Conservation (phyloP, 177 flowering plant species). For the Vitis hybrid region DNA sequence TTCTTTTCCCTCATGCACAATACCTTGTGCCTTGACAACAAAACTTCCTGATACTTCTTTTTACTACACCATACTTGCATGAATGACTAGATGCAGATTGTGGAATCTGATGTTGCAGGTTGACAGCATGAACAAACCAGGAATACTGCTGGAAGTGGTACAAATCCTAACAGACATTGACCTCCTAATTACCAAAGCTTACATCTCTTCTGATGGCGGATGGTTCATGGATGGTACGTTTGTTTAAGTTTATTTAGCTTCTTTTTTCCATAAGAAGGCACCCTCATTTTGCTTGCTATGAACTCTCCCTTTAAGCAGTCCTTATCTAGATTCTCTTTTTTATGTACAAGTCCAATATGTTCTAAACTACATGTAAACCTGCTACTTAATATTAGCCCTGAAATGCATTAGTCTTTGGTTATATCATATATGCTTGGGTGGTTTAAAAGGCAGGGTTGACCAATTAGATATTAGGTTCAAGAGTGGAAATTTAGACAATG, state of each 20-base stretch:
- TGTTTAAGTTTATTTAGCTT: background rate
- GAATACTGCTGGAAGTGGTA: conserved; percentile 82
- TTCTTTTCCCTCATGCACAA: too few species aligned
- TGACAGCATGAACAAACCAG: conserved; percentile 84
- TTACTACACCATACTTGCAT: background rate
- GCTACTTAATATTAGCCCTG: too few species aligned
- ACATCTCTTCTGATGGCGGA: conserved; percentile 89
- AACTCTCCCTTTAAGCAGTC: background rate
- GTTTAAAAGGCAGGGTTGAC: background rate
- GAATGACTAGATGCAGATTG: background rate
- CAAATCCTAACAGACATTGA: conserved; percentile 81
- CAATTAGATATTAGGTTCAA: background rate
- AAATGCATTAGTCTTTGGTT: too few species aligned
- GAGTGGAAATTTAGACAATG: background rate
- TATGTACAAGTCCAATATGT: too few species aligned
- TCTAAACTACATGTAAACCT: too few species aligned
- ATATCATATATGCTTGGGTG: too few species aligned
- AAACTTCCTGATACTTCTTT: background rate
- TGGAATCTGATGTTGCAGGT: conserved; percentile 38
- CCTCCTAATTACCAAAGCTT: conserved; percentile 73
- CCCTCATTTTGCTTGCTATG: background rate
- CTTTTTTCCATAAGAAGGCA: background rate
- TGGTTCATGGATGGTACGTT: conserved; percentile 93
- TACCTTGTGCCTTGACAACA: background rate
- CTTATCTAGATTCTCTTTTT: too few species aligned